Evolutionary conservation across 169 alveolate genomes (phyloP).

Genomic region (Plasmodium vivax): DNA sequence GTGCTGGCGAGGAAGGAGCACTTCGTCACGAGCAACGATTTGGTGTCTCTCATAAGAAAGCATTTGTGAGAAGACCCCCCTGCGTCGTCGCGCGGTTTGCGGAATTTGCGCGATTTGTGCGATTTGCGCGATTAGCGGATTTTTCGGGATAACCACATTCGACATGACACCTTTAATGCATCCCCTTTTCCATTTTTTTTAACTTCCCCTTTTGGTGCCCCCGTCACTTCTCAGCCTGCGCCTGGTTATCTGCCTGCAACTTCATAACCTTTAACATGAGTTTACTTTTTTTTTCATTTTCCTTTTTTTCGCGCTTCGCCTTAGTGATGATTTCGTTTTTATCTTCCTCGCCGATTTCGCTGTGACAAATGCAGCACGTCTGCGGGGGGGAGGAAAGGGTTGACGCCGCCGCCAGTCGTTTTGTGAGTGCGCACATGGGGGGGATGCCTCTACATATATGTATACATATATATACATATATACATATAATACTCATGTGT

Average conservation of each 20-base stretch:
- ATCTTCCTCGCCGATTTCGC: slow-evolving; percentile 43
- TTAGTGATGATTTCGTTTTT: slow-evolving; percentile 31
- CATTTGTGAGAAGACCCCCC: slow-evolving; percentile 9
- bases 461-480: no score
- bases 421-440: background rate
- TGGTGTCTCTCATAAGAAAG: slow-evolving; percentile 26
- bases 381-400: background rate
- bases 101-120: no score
- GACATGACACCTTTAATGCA: background rate
- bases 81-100: background rate
- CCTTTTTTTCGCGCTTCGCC: slow-evolving; percentile 60
- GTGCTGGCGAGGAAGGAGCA: slow-evolving; percentile 44
- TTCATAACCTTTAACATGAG: slow-evolving; percentile 70
- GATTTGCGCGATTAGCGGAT: background rate
- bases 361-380: slow-evolving; percentile 74
- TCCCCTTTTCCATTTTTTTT: background rate
- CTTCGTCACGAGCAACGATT: slow-evolving; percentile 23
- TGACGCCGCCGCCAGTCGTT: background rate
- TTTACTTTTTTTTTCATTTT: slow-evolving; percentile 70
- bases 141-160: background rate
- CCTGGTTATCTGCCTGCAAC: slow-evolving; percentile 29
- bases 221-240: background rate
- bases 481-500: background rate
- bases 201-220: background rate
- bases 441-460: background rate